Base-by-base conservation (phyloP, 192 early-diverging fungal species). In the Mortierella claussenii region DNA sequence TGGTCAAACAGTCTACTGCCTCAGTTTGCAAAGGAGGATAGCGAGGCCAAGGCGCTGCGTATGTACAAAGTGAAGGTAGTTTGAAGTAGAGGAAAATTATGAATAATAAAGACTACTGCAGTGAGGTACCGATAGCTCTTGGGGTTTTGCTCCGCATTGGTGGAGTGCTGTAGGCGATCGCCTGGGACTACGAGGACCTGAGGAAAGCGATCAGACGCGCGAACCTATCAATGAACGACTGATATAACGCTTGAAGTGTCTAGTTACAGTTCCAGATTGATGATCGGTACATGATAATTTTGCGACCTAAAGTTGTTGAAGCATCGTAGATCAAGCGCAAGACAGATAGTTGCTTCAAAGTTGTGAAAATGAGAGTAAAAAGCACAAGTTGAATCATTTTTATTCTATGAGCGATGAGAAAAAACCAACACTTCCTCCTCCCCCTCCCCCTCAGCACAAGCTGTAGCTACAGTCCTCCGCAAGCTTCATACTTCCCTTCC, bases 171-270 rank as follows among this genome's bases (percentile, higher is more conserved):
- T 58, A 69, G 58, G 44, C 34, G 17, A 33, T 63, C 21, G 48
- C 45, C 0, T 82, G 81, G 81, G 76, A 82, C 20, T 82, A 70
- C 21, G 62, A 73, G 33, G 65, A 70, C 12, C 36, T 82, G 27
- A 69, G 61, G 26, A 60, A 45, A 47, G 81, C 81, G 2, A 75
- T 82, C 26, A 73, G 67, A 18, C 56, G 69, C 18, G 66, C 70
- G n/a, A 67, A 79, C 34, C 60, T 69, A 27, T 68, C 57, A 31
- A 46, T 58, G 1, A 44, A 68, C n/a, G 79, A 69, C 47, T 57
- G 55, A 18, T 44, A 69, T 40, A n/a, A 26, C 48, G 10, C 50
- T 82, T 10, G 40, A 50, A 15, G 60, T 82, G 12, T 51, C 65
- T 17, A 69, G 63, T 24, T 74, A 69, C 32, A 52, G 58, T 28